Evolutionary conservation across 768 basidiomycete genomes (phyloP).

Genomic region (Udeniomyces megalosporus): DNA sequence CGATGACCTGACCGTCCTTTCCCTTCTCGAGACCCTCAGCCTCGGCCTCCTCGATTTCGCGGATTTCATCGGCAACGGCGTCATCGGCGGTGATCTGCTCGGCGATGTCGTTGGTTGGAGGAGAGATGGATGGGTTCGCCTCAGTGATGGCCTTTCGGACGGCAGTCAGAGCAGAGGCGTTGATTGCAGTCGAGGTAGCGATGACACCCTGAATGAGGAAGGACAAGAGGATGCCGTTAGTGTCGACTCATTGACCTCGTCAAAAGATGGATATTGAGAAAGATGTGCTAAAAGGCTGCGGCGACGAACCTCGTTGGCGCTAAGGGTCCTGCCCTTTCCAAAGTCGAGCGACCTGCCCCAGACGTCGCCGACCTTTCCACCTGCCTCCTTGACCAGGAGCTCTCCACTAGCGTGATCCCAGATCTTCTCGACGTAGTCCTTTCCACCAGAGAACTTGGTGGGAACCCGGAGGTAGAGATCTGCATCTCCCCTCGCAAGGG

Average conservation of each 20-base stretch:
- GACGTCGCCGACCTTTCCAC: slow-evolving; percentile 74
- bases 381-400: slow-evolving; percentile 72
- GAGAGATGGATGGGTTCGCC: slow-evolving; percentile 1
- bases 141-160: slow-evolving; percentile 9
- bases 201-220: slow-evolving; percentile 9
- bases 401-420: slow-evolving; percentile 92
- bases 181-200: slow-evolving; percentile 3
- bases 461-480: slow-evolving; percentile 41
- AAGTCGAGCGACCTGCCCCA: slow-evolving; percentile 66
- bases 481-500: slow-evolving; percentile 71
- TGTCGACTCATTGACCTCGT: neutral
- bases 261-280: neutral
- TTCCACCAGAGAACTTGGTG: slow-evolving; percentile 30
- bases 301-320: slow-evolving; percentile 48
- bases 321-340: slow-evolving; percentile 66
- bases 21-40: too few relatives aligned
- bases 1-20: too few relatives aligned
- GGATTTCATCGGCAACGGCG: too few relatives aligned
- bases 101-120: too few relatives aligned
- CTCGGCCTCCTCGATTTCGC: too few relatives aligned
- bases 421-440: slow-evolving; percentile 83
- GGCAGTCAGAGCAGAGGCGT: neutral
- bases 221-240: neutral
- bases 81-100: too few relatives aligned
- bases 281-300: neutral